Conservation (phyloP, 2,329 filamentous ascomycete species). For the Acrodontium crateriforme region DNA sequence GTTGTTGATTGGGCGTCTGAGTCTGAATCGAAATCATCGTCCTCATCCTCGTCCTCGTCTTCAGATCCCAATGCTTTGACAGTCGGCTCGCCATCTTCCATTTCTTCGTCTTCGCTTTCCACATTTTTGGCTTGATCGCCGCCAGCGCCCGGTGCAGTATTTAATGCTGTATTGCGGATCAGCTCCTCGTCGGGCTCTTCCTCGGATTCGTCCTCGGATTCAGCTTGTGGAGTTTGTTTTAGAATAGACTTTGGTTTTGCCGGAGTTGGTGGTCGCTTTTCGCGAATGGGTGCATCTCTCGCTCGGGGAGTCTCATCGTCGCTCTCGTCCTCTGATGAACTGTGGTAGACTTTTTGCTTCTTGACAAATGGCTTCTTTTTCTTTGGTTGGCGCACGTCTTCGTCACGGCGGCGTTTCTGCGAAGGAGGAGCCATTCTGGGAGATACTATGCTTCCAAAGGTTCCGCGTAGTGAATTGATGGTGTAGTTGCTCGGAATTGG, state of each 20-base stretch:
- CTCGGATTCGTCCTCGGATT: conserved; percentile 10
- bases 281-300: conserved; percentile 3
- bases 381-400: conserved; percentile 41
- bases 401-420: conserved; percentile 30
- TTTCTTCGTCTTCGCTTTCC: conserved; percentile 17
- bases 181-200: conserved; percentile 23
- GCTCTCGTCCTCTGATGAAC: conserved; percentile 45
- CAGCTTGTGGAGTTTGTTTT: conserved; percentile 6
- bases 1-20: conserved; percentile 22
- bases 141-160: conserved; percentile 2
- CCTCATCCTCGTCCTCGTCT: conserved; percentile 28
- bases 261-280: conserved; percentile 1
- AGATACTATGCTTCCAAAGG: too few relatives aligned
- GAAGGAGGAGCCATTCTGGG: conserved; percentile 11
- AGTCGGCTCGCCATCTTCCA: conserved; percentile 12
- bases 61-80: conserved; percentile 19
- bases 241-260: conserved; percentile 10
- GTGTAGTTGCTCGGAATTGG: too few relatives aligned
- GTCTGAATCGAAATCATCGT: conserved; percentile 21
- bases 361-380: conserved; percentile 45
- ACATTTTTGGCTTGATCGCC: conserved; percentile 7
- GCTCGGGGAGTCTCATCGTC: conserved; percentile 5
- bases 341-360: conserved; percentile 51
- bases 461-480: too few relatives aligned
- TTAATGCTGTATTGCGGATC: conserved; percentile 19